These are phyloP conservation scores for Filosporella fistucella DNA, from an alignment of 495 filamentous ascomycete genomes.

Conservation along the genomic window DNA sequence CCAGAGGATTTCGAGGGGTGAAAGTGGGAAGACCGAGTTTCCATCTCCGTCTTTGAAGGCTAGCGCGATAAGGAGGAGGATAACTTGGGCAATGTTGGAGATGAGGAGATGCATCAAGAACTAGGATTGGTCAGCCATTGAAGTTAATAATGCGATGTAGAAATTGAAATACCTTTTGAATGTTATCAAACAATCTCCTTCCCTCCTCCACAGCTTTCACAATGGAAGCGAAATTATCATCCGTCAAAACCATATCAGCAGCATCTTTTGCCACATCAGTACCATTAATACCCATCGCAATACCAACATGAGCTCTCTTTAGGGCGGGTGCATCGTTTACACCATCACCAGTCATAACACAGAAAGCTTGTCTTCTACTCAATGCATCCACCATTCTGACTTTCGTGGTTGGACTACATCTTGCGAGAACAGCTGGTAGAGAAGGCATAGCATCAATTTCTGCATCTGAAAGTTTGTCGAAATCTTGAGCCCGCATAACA, in stretches of 20 bases:
- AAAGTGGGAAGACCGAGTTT: slow-evolving; percentile 67
- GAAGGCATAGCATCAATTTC: slow-evolving; percentile 71
- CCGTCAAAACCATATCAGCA: slow-evolving; percentile 90
- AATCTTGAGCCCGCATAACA: slow-evolving; percentile 73
- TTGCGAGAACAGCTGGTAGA: slow-evolving; percentile 74
- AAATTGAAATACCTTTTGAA: slow-evolving; percentile 9
- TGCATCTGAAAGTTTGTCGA: slow-evolving; percentile 60
- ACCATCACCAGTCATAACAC: slow-evolving; percentile 89
- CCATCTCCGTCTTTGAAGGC: slow-evolving; percentile 60
- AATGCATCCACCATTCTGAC: slow-evolving; percentile 67
- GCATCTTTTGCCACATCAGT: slow-evolving; percentile 93
- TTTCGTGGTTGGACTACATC: slow-evolving; percentile 41
- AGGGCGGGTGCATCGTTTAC: slow-evolving; percentile 89
- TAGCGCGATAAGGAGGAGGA: slow-evolving; percentile 63
- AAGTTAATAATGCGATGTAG: not conserved
- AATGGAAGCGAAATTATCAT: slow-evolving; percentile 90
- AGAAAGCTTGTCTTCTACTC: slow-evolving; percentile 77
- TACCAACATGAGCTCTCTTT: slow-evolving; percentile 83
- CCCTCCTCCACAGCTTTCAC: slow-evolving; percentile 87
- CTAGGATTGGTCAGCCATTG: not conserved
- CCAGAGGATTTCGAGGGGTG: slow-evolving; percentile 73
- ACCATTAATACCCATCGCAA: slow-evolving; percentile 88
- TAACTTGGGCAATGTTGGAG: slow-evolving; percentile 67
- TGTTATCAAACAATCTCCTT: slow-evolving; percentile 31
- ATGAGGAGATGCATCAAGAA: slow-evolving; percentile 71